Evolutionary conservation across 2,329 filamentous ascomycete genomes (phyloP), one percentile per base, ranked within the genome.

Genomic region (Ambrosiella beaveri): DNA sequence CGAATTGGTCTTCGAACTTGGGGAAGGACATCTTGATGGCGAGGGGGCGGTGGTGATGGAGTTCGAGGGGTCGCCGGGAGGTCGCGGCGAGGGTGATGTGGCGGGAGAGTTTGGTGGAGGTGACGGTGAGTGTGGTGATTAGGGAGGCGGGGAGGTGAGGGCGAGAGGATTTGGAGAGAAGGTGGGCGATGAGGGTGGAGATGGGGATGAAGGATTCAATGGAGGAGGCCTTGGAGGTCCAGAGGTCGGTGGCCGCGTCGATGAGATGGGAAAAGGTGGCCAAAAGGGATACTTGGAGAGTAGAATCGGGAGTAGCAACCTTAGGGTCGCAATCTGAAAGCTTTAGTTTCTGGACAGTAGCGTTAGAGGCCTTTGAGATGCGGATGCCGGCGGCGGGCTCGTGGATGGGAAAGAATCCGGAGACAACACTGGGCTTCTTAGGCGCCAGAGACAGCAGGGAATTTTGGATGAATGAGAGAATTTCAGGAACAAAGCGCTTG

Each of bases 1-100:
- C 93, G 78, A 89, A 98, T 59, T 80, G 78, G 68, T 96, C 91
- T 73, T 97, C 93, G 73, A 97, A 98, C 70, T 95, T 95, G 70
- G 93, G 93, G 52, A 96, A 82, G 60, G 80, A 84, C 7, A 82
- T 83, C 70, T 91, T 90, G 74, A 97, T 95, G 19, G 93, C 84
- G 2, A 95, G 78, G 0, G 90, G 88, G 0, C 79, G 79, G 75
- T 98, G 93, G 71, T 93, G 79, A 72, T 98, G 93, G 2, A 98
- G 80, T 65, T 88, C 80, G 37, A 97, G 80, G 1, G 89, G 88
- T 7, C 86, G 82, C 44, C 90, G 88, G 47, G 76, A 71, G 17
- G 85, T 75, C 49, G 75, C 77, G 1, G 88, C 77, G 56, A 84
- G 72, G 11, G 76, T 71, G 61, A 88, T 72, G 65, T 81, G 76